Conservation (phyloP, 2,329 filamentous ascomycete genomes). For the Colletotrichum godetiae region DNA sequence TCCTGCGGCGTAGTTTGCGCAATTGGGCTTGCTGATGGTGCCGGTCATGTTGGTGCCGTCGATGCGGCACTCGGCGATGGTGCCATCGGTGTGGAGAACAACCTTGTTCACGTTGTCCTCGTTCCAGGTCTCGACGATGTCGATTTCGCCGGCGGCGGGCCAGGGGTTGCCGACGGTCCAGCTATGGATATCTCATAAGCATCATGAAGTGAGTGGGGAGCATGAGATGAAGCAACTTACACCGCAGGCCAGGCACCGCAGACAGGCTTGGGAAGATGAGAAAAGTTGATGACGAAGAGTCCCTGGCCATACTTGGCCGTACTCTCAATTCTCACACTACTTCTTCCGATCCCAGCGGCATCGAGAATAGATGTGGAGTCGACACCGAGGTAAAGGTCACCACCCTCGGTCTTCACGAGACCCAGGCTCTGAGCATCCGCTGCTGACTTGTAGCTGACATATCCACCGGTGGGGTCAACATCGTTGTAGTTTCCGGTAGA, state of each 20-base stretch:
- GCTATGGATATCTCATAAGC: constrained; percentile 38
- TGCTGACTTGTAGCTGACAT: constrained; percentile 64
- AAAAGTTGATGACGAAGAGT: constrained; percentile 76
- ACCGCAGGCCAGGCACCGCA: constrained; percentile 82
- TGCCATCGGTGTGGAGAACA: constrained; percentile 64
- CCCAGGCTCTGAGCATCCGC: constrained; percentile 48
- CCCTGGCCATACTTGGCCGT: constrained; percentile 71
- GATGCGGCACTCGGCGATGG: constrained; percentile 50
- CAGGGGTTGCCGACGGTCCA: constrained; percentile 66
- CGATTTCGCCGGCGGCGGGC: constrained; percentile 71
- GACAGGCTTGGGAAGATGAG: constrained; percentile 72
- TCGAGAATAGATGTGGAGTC: constrained; percentile 45
- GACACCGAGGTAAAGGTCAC: constrained; percentile 53
- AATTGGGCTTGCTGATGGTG: constrained; percentile 49
- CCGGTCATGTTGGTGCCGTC: constrained; percentile 44
- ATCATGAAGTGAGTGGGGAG: neutral
- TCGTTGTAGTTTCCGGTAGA: constrained; percentile 37
- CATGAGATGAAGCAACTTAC: constrained; percentile 47
- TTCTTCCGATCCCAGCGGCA: constrained; percentile 49
- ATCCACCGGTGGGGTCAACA: constrained; percentile 72
- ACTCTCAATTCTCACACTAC: constrained; percentile 74
- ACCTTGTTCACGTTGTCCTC: constrained; percentile 63
- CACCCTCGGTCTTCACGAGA: constrained; percentile 46
- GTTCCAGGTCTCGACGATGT: constrained; percentile 77
- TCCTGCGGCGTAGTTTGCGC: constrained; percentile 48